Evolutionary conservation across 108 stramenopile genomes (phyloP).

Genomic region (Ochromonas danica): DNA sequence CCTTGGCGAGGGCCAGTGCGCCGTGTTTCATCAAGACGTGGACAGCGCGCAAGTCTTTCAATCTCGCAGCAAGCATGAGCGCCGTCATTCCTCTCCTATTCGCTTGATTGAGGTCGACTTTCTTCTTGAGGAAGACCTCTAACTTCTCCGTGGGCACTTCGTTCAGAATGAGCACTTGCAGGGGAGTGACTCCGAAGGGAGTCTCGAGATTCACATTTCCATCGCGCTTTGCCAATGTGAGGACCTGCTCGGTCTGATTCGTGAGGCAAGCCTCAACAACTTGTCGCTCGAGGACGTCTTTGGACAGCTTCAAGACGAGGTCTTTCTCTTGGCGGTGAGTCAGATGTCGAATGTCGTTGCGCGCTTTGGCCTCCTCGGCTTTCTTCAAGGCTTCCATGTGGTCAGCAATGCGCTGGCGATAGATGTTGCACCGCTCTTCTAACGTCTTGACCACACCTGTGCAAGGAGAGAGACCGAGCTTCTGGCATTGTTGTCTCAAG

Average conservation of each 20-base stretch:
- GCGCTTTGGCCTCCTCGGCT: background rate
- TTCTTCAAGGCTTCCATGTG: background rate
- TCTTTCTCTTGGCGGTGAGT: constrained; percentile 1
- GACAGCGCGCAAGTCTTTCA: constrained; percentile 4
- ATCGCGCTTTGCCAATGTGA: background rate
- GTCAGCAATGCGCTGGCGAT: constrained; percentile 24
- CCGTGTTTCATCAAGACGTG: constrained; percentile 24
- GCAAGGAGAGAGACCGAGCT: background rate
- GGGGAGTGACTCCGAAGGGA: constrained; percentile 1
- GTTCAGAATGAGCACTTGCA: background rate
- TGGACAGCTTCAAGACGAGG: background rate
- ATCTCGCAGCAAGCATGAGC: constrained; percentile 18
- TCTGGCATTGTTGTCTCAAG: constrained; percentile 25
- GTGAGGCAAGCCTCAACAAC: background rate
- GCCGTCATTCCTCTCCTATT: constrained; percentile 7
- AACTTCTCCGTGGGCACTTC: background rate
- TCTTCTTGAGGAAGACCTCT: background rate
- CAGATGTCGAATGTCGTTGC: background rate
- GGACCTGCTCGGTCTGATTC: background rate
- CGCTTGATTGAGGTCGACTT: background rate
- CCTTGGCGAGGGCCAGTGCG: background rate
- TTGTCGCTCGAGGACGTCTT: background rate
- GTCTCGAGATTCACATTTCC: background rate
- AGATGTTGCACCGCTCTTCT: constrained; percentile 17
- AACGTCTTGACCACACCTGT: constrained; percentile 11